Evolutionary conservation across 805 yeast genomes (phyloP).

Genomic region (Candida multigemmis): DNA sequence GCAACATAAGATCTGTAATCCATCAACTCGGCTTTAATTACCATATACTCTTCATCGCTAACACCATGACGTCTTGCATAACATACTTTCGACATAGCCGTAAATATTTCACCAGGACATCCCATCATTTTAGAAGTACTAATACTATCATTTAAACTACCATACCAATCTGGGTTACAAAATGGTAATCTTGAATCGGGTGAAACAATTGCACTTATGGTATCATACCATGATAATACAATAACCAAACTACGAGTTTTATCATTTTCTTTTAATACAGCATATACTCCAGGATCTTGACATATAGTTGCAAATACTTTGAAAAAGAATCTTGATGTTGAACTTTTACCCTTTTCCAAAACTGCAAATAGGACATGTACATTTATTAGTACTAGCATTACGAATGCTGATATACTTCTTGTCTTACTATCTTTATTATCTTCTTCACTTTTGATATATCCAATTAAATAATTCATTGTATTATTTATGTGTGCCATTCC

Average conservation of each 20-base stretch:
- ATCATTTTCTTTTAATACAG: conserved; percentile 31
- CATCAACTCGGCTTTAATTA: conserved; percentile 24
- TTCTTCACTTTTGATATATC: conserved; percentile 18
- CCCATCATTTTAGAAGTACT: conserved; percentile 51
- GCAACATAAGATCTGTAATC: conserved; percentile 40
- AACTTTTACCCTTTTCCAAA: conserved; percentile 46
- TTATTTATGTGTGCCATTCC: conserved; percentile 48
- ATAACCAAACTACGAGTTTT: conserved; percentile 42
- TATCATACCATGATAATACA: conserved; percentile 53
- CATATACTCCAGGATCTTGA: conserved; percentile 31
- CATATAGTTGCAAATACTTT: conserved; percentile 43
- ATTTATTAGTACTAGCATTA: conserved; percentile 41
- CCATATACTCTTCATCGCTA: conserved; percentile 13
- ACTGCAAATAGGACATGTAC: conserved; percentile 48
- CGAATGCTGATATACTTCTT: conserved; percentile 18
- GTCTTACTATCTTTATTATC: conserved; percentile 6
- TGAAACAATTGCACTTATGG: conserved; percentile 45
- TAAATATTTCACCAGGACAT: conserved; percentile 51
- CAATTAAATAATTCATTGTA: conserved; percentile 46
- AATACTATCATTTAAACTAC: conserved; percentile 26
- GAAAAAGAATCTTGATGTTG: conserved; percentile 39
- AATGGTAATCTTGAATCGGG: conserved; percentile 50
- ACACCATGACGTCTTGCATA: conserved; percentile 20
- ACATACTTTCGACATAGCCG: conserved; percentile 37
- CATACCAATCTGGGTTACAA: conserved; percentile 47